Base-by-base conservation (phyloP, 129 eudicot genomes). In the Mikania micrantha region DNA sequence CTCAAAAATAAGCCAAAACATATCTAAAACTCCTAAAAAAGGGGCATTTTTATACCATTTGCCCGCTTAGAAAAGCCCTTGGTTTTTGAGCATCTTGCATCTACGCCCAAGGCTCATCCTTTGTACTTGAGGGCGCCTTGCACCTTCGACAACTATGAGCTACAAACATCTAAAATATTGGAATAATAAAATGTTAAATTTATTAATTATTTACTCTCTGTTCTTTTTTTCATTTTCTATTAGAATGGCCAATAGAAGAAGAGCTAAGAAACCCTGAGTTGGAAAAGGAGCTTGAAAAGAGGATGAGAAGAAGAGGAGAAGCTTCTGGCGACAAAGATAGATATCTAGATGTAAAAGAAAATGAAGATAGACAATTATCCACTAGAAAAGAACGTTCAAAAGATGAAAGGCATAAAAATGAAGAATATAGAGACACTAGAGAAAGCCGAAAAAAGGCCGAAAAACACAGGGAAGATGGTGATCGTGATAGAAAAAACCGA, bases 241-340 rank as follows among this genome's bases (percentile, higher is more conserved):
- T 87, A 93, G 98, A 75, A 1, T 77, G 79, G 64, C 70, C 78
- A 56, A 44, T 74, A 72, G 87, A 77, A 70, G 88, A 88, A 66
- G 95, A 79, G 15, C 13, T 74, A 60, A 84, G 82, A 41, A 93
- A 82, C 81, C 77, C 85, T 4, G 98, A 93, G 20, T 62, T 79
- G 64, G 98, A 89, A 71, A 85, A 79, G 61, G 98, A 92, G 41
- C 76, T 71, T 19, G 96, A 93, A 71, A 90, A 85, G 67, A 78
- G 90, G 66, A 64, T 70, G 63, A 81, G 85, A 68, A 85, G 81
- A 82, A 88, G 82, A 75, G 82, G 84, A 75, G 96, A 93, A 74
- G 79, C 82, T 48, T 75, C 82, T 69, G 74, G 79, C 57, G 90
- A 81, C 25, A 74, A 78, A 58, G 86, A 80, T 69, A 76, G 49